Evolutionary conservation across 192 early-diverging fungal genomes (phyloP), one percentile per base, ranked within the genome.

Genomic region (Linnemannia schmuckeri): DNA sequence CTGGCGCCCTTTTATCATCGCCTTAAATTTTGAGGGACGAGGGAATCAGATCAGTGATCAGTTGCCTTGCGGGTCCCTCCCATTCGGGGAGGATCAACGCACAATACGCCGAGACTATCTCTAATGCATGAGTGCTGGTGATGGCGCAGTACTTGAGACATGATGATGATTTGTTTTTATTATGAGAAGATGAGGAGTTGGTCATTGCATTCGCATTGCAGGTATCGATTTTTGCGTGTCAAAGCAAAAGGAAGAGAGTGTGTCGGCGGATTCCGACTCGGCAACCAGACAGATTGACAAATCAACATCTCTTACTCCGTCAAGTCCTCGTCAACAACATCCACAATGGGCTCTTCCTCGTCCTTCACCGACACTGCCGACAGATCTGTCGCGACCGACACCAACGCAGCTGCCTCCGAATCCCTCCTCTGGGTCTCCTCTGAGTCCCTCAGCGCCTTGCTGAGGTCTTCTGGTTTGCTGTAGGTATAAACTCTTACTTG

Each of bases 401-500:
- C 30, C 69, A 87, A 10, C 3, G 76, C 79, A 22, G 79, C 79
- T 30, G 80, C 80, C 71, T 87, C 85, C 1, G 47, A 71, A 12
- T 35, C 72, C 27, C 49, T 77, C 30, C 75, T 38, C 30, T 77
- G 76, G 0, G 79, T 70, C 35, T 81, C 63, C 40, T 71, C 76
- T n/a, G 85, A 80, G n/a, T 87, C 85, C 68, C 74, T 87, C 33
- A 55, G 33, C 46, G 80, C 79, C 68, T 81, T 81, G 4, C 35
- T 73, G 6, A 87, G 33, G 33, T 87, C 82, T 15, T 81, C 73
- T 42, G 40, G 76, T 20, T 88, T 77, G 63, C 81, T 84, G 70
- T 92, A 92, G 38, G 89, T 92, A 75, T 95, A 95, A 13, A 90
- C 91, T 84, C 93, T 95, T 22, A 95, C 89, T 6, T 88, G 89